phyloP scores from a whole-genome alignment of 2,329 filamentous ascomycete genomes.

The Penicillium frequentans region DNA sequence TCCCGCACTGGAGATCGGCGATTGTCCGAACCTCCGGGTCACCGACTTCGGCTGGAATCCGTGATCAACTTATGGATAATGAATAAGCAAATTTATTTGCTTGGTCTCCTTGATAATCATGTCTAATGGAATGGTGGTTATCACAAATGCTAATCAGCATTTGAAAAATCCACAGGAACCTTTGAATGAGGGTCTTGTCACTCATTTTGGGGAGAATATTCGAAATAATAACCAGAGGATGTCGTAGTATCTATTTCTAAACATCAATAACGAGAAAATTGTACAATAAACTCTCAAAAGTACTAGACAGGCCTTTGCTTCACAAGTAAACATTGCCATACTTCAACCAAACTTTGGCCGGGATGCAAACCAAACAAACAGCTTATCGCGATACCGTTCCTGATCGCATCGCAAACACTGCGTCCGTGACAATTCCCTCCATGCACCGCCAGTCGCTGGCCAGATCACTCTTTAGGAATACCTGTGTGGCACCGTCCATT shows the following conservation, averaged over 20 bases:
- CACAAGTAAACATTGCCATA: no score
- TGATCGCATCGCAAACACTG: slow-evolving; percentile 13
- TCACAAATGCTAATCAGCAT: not conserved
- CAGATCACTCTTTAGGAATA: slow-evolving; percentile 6
- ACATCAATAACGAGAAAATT: no score
- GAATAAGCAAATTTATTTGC: not conserved
- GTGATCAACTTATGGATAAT: not conserved
- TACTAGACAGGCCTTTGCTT: no score
- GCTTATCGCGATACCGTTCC: slow-evolving; percentile 18
- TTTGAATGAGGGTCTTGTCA: no score
- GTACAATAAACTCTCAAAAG: no score
- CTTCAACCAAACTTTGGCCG: not conserved
- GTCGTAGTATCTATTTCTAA: no score
- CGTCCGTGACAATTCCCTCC: slow-evolving; percentile 1
- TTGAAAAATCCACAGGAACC: no score
- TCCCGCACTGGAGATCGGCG: slow-evolving; percentile 14
- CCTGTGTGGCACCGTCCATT: not conserved
- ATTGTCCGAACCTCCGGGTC: slow-evolving; percentile 11
- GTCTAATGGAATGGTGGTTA: not conserved
- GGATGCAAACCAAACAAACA: slow-evolving; percentile 23
- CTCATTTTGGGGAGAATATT: no score
- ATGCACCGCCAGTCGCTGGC: slow-evolving; percentile 19
- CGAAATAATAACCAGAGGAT: no score
- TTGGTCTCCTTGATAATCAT: no score
- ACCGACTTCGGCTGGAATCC: not conserved